Conservation (phyloP, 805 yeast genomes). For the Nakazawaea holstii region DNA sequence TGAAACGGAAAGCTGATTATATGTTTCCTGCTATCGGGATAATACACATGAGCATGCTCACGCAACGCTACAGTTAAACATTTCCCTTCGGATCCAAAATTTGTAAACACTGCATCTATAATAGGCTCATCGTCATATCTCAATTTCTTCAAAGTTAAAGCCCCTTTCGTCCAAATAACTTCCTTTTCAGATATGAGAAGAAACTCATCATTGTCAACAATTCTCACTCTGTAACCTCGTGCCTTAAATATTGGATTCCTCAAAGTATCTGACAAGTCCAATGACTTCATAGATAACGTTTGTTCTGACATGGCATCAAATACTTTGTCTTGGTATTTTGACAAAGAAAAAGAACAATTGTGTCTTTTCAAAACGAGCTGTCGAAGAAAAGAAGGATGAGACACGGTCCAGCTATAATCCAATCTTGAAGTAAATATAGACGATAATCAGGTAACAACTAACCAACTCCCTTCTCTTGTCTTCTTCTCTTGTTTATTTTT, state of each 20-base stretch:
- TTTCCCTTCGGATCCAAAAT: slow-evolving; percentile 31
- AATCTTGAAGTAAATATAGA: no score
- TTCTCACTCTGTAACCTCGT: slow-evolving; percentile 15
- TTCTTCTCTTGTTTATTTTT: background rate
- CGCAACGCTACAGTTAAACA: slow-evolving; percentile 57
- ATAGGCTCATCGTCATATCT: slow-evolving; percentile 42
- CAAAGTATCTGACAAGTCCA: background rate
- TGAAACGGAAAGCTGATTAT: slow-evolving; percentile 66
- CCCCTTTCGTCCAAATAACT: slow-evolving; percentile 47
- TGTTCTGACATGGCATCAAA: no score
- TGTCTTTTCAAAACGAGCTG: no score
- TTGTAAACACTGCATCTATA: slow-evolving; percentile 56
- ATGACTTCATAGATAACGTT: background rate
- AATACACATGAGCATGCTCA: slow-evolving; percentile 60
- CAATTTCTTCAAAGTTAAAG: slow-evolving; percentile 41
- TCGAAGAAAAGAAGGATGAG: no score
- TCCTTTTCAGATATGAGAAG: slow-evolving; percentile 31
- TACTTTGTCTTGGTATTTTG: no score
- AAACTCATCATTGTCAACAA: slow-evolving; percentile 26
- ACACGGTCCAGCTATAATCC: no score
- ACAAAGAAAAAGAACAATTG: no score
- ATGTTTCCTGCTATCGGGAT: slow-evolving; percentile 51
- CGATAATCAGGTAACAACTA: no score
- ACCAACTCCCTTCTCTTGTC: no score
- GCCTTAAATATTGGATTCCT: background rate